phyloP scores from a whole-genome alignment of 1,284 basidiomycete species.

The Rhodotorula mucilaginosa region DNA sequence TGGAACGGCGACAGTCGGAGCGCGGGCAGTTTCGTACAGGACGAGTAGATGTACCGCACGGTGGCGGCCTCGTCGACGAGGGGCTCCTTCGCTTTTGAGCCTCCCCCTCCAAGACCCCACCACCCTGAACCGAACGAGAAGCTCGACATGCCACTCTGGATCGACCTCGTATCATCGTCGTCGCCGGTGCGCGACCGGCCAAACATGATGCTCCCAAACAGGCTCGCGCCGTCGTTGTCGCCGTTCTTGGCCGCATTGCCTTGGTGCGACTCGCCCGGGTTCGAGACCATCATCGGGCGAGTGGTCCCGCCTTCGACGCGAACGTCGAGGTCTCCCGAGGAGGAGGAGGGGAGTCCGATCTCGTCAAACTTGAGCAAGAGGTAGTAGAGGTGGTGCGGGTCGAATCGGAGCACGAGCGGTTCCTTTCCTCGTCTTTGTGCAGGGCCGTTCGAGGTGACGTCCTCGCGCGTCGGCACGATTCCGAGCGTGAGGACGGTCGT shows the following conservation, averaged over 20 bases:
- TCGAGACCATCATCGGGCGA: slow-evolving; percentile 69
- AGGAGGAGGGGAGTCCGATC: slow-evolving; percentile 59
- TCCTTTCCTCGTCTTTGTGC: background rate
- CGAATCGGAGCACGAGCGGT: slow-evolving; percentile 62
- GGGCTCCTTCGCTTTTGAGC: slow-evolving; percentile 50
- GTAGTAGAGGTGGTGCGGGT: slow-evolving; percentile 82
- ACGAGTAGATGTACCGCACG: slow-evolving; percentile 79
- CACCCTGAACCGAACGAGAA: slow-evolving; percentile 68
- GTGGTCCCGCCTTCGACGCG: slow-evolving; percentile 63
- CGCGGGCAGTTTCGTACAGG: slow-evolving; percentile 81
- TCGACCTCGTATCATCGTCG: slow-evolving; percentile 23
- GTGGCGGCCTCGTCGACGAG: slow-evolving; percentile 60
- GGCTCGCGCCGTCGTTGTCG: slow-evolving; percentile 26
- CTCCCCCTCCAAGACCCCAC: slow-evolving; percentile 55
- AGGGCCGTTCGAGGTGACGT: background rate
- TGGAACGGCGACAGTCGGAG: slow-evolving; percentile 51
- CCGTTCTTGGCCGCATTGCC: background rate
- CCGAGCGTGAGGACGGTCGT: slow-evolving; percentile 31
- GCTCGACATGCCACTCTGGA: slow-evolving; percentile 63
- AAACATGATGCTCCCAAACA: slow-evolving; percentile 55
- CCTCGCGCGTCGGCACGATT: slow-evolving; percentile 24
- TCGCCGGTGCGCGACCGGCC: background rate
- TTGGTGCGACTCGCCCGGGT: slow-evolving; percentile 49
- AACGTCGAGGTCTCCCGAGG: slow-evolving; percentile 78
- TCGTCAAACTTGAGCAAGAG: slow-evolving; percentile 81